Percentiles rank a stretch among this genome's conserved stretches.
Conservation (phyloP, 1,284 basidiomycete genomes). For the Inonotus obliquus region DNA sequence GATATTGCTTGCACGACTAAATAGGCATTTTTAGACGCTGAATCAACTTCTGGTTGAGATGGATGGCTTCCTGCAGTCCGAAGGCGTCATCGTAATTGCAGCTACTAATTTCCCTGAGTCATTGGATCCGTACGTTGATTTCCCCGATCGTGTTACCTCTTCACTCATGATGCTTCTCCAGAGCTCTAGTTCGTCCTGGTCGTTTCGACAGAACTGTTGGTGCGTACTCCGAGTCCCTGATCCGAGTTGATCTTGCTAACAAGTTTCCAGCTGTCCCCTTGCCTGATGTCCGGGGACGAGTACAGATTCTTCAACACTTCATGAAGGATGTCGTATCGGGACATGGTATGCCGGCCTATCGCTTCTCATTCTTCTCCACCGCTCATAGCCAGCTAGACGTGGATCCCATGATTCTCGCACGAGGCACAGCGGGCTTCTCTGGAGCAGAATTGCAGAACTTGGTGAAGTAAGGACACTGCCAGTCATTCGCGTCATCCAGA, state of each 20-base stretch:
- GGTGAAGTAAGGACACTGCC: conserved; percentile 66
- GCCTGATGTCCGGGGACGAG: conserved; percentile 79
- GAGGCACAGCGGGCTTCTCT: conserved; percentile 89
- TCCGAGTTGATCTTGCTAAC: background rate
- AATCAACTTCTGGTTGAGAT: conserved; percentile 94
- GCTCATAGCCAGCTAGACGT: conserved; percentile 45
- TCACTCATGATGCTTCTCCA: conserved; percentile 30
- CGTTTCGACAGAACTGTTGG: conserved; percentile 86
- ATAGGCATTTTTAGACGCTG: conserved; percentile 51
- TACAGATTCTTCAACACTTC: conserved; percentile 87
- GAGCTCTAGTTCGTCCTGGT: conserved; percentile 88
- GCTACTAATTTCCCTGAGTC: conserved; percentile 95
- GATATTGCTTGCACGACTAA: background rate
- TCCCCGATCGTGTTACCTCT: background rate
- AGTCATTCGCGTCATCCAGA: background rate
- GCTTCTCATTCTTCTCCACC: background rate
- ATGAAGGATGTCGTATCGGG: conserved; percentile 75
- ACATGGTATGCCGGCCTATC: conserved; percentile 38
- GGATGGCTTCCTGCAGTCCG: conserved; percentile 88
- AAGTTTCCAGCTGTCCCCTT: conserved; percentile 63
- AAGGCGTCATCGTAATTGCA: conserved; percentile 90
- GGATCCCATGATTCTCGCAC: conserved; percentile 80
- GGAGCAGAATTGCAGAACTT: conserved; percentile 92
- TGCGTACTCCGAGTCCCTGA: background rate
- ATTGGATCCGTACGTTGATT: conserved; percentile 67